These are phyloP conservation scores for Didymella keratinophila DNA, from an alignment of 2,329 filamentous ascomycete species.

Conservation along the genomic window DNA sequence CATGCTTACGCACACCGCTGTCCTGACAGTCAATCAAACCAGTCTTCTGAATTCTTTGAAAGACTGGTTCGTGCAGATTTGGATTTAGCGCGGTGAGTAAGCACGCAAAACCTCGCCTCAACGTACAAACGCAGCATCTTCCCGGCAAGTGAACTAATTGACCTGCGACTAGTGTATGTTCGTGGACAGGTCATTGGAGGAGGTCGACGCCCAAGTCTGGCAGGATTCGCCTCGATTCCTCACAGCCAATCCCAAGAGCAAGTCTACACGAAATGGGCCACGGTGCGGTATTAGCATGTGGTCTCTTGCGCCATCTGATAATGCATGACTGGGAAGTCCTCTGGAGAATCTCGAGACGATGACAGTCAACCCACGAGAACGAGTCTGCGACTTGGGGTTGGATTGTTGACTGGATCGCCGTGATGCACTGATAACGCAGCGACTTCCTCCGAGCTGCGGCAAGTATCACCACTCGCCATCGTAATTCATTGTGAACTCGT, in stretches of 20 bases:
- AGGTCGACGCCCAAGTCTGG: not conserved
- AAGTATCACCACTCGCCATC: not conserved
- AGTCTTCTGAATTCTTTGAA: not conserved
- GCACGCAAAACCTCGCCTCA: not conserved
- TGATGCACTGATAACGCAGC: not conserved
- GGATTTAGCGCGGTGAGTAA: slow-evolving; percentile 10
- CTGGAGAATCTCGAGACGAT: not conserved
- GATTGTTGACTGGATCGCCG: not conserved
- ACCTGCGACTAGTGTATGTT: not conserved
- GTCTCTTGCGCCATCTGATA: slow-evolving; percentile 11
- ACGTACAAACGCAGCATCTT: not conserved
- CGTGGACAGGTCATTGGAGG: not conserved
- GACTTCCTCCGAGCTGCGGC: not conserved
- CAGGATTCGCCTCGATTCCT: slow-evolving; percentile 4
- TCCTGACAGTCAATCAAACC: not conserved
- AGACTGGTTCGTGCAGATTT: not conserved
- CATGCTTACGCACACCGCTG: not conserved
- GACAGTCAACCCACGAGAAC: not conserved
- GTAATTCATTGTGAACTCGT: not conserved
- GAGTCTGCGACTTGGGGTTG: not conserved
- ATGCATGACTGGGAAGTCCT: not conserved
- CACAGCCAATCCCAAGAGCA: not conserved
- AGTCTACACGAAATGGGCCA: slow-evolving; percentile 1
- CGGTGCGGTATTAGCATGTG: slow-evolving; percentile 2
- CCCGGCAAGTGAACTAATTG: not conserved